Base-by-base conservation (phyloP, 2,329 filamentous ascomycete genomes). In the Ceratocystiopsis brevicomis region DNA sequence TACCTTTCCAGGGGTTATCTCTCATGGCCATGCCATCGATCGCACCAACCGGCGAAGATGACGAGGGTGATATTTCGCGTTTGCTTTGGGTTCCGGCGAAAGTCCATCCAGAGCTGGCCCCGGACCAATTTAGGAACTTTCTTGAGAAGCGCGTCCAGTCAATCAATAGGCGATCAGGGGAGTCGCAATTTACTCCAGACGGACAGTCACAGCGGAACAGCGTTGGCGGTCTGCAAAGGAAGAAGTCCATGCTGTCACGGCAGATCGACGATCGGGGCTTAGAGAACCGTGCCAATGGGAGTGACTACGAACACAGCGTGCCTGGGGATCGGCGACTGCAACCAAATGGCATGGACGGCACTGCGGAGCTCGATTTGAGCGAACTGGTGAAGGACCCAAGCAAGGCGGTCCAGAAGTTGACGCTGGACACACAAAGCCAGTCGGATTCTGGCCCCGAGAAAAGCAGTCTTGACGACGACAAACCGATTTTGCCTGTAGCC, bases 71-170 rank as follows among this genome's bases (percentile, higher is more conserved):
- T 56, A 76, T 85, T 9, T 86, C 87, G 2, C 74, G 86, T 48
- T 63, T 96, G 46, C 82, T 96, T 51, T 98, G 90, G 90, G 90
- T 98, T 6, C 90, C 90, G 6, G 90, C 90, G 19, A 76, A 86
- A 46, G 71, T 98, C 25, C 90, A 98, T 54, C 90, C 90, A 1
- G 90, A 98, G 60, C 67, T 98, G 40, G 90, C 90, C 3, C 90
- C 90, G 1, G 86, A 82, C 55, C 90, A 95, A 53, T 98, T 96
- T 67, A 95, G 93, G 60, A 88, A 81, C 1, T 98, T 96, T 52
- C 71, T 98, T 2, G 88, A 98, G 54, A 92, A 87, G 49, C 78
- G 87, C 55, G 84, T 95, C 13, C 82, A 94, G 52, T 80, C 83
- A 34, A 93, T 96, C 52, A 79, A 85, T 57, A 71, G 87, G 51